These are phyloP conservation scores for Cichorium intybus DNA, from an alignment of 140 eudicot genomes.

Conservation along the genomic window DNA sequence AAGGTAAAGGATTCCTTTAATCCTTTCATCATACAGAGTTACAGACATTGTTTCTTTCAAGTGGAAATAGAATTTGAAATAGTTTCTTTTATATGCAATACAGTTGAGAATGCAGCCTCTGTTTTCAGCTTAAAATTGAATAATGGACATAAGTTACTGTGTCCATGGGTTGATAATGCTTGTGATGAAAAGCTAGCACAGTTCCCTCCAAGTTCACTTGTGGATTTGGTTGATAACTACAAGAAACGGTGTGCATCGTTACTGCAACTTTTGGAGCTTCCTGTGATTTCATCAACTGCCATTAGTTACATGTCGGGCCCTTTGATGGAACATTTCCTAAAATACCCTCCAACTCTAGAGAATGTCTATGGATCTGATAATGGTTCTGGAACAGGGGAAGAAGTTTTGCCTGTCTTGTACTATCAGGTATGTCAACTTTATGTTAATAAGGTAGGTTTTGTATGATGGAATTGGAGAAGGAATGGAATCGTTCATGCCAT, in stretches of 20 bases:
- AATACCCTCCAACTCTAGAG: conserved; percentile 47
- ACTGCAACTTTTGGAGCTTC: conserved; percentile 76
- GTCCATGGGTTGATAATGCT: conserved; percentile 94
- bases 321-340: conserved; percentile 63
- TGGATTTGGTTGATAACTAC: conserved; percentile 66
- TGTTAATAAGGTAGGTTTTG: background rate
- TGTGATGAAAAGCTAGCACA: conserved; percentile 76
- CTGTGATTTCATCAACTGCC: conserved; percentile 53
- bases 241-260: conserved; percentile 52
- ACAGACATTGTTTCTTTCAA: background rate
- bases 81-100: conserved; percentile 18
- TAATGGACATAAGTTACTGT: conserved; percentile 75
- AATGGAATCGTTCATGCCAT: background rate
- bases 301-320: conserved; percentile 56
- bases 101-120: conserved; percentile 92
- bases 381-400: conserved; percentile 5
- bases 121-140: conserved; percentile 96
- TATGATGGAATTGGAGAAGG: background rate
- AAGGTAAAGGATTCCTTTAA: too few relatives aligned
- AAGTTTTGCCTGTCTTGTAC: conserved; percentile 45
- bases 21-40: conserved; percentile 7
- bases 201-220: conserved; percentile 63
- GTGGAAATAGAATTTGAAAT: background rate
- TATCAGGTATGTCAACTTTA: conserved; percentile 63
- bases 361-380: background rate